Conservation (phyloP, 306 rosid genomes). For the Parietaria judaica region DNA sequence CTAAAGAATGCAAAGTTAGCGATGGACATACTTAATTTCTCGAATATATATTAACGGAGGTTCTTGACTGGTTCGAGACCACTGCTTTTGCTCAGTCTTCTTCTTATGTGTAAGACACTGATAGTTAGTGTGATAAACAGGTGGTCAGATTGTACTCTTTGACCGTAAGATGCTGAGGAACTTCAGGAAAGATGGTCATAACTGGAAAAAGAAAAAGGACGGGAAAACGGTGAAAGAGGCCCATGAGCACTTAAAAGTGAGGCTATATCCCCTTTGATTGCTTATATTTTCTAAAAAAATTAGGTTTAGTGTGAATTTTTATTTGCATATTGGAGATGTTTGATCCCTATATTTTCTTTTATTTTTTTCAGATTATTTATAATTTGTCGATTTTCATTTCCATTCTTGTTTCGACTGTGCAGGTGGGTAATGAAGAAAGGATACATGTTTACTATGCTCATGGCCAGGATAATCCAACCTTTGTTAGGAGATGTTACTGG, state of each 20-base stretch:
- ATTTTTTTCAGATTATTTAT: too few species aligned
- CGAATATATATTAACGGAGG: slow-evolving; percentile 1
- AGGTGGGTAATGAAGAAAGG: slow-evolving; percentile 98
- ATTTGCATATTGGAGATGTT: not conserved
- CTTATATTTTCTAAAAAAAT: not conserved
- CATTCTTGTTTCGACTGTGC: slow-evolving; percentile 18
- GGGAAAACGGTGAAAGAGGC: slow-evolving; percentile 99
- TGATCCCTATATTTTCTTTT: too few species aligned
- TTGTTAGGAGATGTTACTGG: slow-evolving; percentile 96
- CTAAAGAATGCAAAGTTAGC: not conserved
- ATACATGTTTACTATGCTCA: slow-evolving; percentile 95
- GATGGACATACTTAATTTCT: slow-evolving; percentile 2
- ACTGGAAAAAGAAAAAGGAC: slow-evolving; percentile 96
- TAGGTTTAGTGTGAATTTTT: not conserved
- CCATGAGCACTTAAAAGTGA: slow-evolving; percentile 95
- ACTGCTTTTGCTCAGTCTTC: slow-evolving; percentile 1
- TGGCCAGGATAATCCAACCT: slow-evolving; percentile 67
- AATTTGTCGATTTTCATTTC: not conserved
- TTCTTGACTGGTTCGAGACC: slow-evolving; percentile 7
- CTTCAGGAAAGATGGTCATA: slow-evolving; percentile 92
- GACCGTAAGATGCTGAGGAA: slow-evolving; percentile 92
- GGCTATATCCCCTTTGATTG: slow-evolving; percentile 22
- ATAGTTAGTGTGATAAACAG: slow-evolving; percentile 31
- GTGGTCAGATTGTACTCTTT: slow-evolving; percentile 71
- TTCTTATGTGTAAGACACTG: not conserved